Base-by-base conservation (phyloP, 306 rosid genomes). In the Quercus mongolica region DNA sequence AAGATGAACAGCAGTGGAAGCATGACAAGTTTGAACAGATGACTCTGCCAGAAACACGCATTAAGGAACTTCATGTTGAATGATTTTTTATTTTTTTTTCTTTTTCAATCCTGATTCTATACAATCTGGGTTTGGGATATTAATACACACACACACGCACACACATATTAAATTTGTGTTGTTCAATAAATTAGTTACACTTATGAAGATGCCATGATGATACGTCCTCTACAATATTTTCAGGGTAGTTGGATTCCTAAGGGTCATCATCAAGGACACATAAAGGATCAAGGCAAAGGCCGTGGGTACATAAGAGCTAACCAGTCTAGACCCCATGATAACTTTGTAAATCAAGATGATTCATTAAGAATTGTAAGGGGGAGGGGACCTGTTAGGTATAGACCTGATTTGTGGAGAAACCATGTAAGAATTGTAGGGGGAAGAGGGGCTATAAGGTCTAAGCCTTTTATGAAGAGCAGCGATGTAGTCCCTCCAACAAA, bases 11-110 rank as follows among this genome's bases (percentile, higher is more conserved):
- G 63, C 54, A 49, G 65, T 69, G 73, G 84, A 69, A 55, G 64
- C 80, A 81, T 51, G 80, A 70, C 80, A 81, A 59, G 72, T 81
- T 75, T 59, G 84, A 81, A 69, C 75, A 57, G 56, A 75, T 9
- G 56, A 69, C 26, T 17, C 56, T 28, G 71, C 69, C 56, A 63
- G 84, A 46, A 81, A n/a, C 20, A 5, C 55, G 52, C 13, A 2
- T 28, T 56, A 25, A 56, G 3, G 33, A 56, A 38, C 57, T 65
- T 19, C 68, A 35, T 38, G 69, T 59, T 28, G 44, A 25, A 74
- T 41, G 11, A 15, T 5, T 6, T 26, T 41, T 6, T 80, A 18
- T 3, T 69, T 71, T 19, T 69, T 33, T 79, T 5, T 35, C 0
- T 4, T 35, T 35, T 35, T 38, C 10, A 41, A 41, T 41, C 49